Evolutionary conservation across 768 basidiomycete genomes (phyloP).

Genomic region (Rhizopogon salebrosus): DNA sequence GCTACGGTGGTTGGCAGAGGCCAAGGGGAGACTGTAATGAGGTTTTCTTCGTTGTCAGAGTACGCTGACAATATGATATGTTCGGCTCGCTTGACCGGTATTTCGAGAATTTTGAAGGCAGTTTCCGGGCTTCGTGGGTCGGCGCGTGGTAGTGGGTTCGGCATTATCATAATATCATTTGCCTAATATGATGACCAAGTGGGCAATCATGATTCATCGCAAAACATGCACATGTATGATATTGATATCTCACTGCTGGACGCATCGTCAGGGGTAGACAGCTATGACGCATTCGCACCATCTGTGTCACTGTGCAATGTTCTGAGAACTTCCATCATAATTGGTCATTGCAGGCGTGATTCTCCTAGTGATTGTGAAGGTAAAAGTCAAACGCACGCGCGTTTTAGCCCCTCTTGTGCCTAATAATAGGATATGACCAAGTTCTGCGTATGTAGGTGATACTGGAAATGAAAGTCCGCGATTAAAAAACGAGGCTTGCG

Average conservation of each 20-base stretch:
- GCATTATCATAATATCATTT: too few relatives aligned
- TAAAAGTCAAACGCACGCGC: neutral
- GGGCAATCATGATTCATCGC: too few relatives aligned
- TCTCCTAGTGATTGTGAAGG: neutral
- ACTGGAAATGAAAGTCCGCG: neutral
- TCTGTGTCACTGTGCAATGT: too few relatives aligned
- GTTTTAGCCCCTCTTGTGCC: neutral
- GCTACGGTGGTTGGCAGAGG: neutral
- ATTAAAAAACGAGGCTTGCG: neutral
- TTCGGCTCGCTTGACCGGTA: neutral
- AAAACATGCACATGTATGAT: too few relatives aligned
- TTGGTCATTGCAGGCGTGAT: neutral
- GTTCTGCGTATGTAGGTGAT: neutral
- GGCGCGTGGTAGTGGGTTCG: neutral
- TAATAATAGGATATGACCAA: neutral
- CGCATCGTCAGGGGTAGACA: too few relatives aligned
- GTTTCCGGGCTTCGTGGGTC: neutral
- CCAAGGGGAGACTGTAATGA: neutral
- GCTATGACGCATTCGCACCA: too few relatives aligned
- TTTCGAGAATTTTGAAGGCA: neutral
- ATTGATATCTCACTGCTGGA: too few relatives aligned
- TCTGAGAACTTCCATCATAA: too few relatives aligned
- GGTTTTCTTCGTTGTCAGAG: neutral
- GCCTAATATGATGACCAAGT: neutral
- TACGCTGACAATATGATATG: neutral